Conservation (phyloP, 2,329 filamentous ascomycete species). For the Pseudophaeomoniella oleicola region DNA sequence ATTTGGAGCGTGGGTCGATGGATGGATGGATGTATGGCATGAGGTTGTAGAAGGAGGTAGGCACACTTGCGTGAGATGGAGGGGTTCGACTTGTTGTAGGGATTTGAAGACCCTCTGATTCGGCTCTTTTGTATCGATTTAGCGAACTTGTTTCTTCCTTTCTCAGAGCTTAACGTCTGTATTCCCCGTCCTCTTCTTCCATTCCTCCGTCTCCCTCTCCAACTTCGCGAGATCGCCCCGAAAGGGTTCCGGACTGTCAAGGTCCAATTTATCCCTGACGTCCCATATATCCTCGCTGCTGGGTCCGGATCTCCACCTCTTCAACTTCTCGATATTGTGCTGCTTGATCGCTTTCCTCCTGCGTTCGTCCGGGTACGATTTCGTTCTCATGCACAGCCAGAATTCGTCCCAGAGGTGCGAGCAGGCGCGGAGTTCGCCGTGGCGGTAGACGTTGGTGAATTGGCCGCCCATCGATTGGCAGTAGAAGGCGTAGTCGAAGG, state of each 20-base stretch:
- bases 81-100: no score
- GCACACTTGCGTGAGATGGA: no score
- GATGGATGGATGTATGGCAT: no score
- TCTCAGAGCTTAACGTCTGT: conserved; percentile 6
- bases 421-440: conserved; percentile 64
- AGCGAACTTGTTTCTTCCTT: no score
- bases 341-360: conserved; percentile 47
- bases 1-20: no score
- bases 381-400: conserved; percentile 91
- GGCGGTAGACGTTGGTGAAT: conserved; percentile 81
- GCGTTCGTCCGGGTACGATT: conserved; percentile 43
- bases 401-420: conserved; percentile 82
- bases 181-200: conserved; percentile 24
- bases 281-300: conserved; percentile 91
- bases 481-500: conserved; percentile 88
- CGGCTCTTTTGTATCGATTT: no score
- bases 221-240: conserved; percentile 27
- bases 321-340: conserved; percentile 52
- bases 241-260: conserved; percentile 28
- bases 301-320: conserved; percentile 51
- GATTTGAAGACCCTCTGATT: no score
- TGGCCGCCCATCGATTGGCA: conserved; percentile 81
- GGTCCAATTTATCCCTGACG: conserved; percentile 49
- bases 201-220: conserved; percentile 25
- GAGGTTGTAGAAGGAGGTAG: no score